Base-by-base conservation (phyloP, 495 filamentous ascomycete genomes). In the Daldinia bambusicola region DNA sequence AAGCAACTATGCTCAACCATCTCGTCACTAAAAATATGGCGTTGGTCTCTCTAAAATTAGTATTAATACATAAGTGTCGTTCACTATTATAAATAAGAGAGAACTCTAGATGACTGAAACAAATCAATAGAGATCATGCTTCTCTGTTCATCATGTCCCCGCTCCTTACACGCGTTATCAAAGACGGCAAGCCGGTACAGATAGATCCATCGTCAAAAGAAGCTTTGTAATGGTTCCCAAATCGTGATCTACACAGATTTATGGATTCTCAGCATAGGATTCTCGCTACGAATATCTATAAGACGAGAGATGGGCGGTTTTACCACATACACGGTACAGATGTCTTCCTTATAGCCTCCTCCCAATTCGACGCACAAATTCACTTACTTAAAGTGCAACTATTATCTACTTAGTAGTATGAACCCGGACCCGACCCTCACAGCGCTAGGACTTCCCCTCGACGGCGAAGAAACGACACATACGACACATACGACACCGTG, bases 261-360 rank as follows among this genome's bases (percentile, higher is more conserved):
- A 13, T 30, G 4, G 62, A 34, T 20, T 68, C 61, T 8, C 16
- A 51, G 2, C 61, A 74, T 10, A 56, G 71, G 22, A 45, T 22
- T 6, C 52, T 74, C 14, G 63, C 59, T 10, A 86, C 85, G 0
- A 87, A 86, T 69, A 83, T 87, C 32, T 87, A 88, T 63, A 71
- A 75, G 52, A 83, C 80, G 5, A 84, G 81, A 63, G 84, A 87
- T 62, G 76, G 73, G 2, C 73, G 79, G 10, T 86, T 67, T 62
- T 87, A 82, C 66, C 85, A 88, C 65, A 26, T 81, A 0, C 85
- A 87, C 69, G 82, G 84, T 71, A 58, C 4, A 52, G 1, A 76
- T 82, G 34, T 18, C 20, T 8, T 48, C 18, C 0, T 3, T 10
- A 18, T 20, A 10, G 16, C 18, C 6, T 20, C 9, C 4, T 22